phyloP scores from a whole-genome alignment of 1,284 basidiomycete genomes.

The Fistulinella cinereoalba region DNA sequence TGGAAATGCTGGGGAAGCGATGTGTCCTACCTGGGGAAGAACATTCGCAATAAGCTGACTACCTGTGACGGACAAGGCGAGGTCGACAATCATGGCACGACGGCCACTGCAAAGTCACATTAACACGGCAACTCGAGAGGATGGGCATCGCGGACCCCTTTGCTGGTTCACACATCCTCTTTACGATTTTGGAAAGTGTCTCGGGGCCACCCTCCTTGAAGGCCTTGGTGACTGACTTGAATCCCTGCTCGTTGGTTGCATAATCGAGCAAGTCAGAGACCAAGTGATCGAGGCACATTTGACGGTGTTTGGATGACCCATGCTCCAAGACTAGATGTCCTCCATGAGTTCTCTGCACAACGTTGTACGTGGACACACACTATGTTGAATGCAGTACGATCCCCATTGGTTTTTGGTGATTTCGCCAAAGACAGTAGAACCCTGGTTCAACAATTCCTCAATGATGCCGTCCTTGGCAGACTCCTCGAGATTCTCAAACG shows the following conservation, averaged over 20 bases:
- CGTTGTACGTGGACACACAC: constrained; percentile 41
- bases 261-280: constrained; percentile 70
- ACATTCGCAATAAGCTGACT: constrained; percentile 79
- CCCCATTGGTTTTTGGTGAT: constrained; percentile 86
- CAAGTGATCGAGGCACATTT: constrained; percentile 70
- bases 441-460: constrained; percentile 73
- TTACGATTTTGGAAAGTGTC: constrained; percentile 65
- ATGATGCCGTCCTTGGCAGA: constrained; percentile 79
- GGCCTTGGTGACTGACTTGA: constrained; percentile 79
- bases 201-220: constrained; percentile 78
- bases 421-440: constrained; percentile 61
- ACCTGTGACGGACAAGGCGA: constrained; percentile 76
- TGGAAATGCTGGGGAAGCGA: constrained; percentile 1
- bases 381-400: constrained; percentile 79
- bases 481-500: constrained; percentile 81
- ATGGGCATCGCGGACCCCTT: constrained; percentile 50
- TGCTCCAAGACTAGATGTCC: constrained; percentile 59
- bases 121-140: constrained; percentile 6
- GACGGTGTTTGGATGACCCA: constrained; percentile 66
- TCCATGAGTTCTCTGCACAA: constrained; percentile 2
- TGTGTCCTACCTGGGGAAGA: constrained; percentile 55
- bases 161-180: constrained; percentile 77
- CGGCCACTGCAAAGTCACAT: constrained; percentile 49
- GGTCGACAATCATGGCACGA: constrained; percentile 76
- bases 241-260: constrained; percentile 75